Percentiles rank a stretch among this genome's conserved stretches.
Conservation (phyloP, 2,329 filamentous ascomycete genomes). For the Leptographium radiaticola region DNA sequence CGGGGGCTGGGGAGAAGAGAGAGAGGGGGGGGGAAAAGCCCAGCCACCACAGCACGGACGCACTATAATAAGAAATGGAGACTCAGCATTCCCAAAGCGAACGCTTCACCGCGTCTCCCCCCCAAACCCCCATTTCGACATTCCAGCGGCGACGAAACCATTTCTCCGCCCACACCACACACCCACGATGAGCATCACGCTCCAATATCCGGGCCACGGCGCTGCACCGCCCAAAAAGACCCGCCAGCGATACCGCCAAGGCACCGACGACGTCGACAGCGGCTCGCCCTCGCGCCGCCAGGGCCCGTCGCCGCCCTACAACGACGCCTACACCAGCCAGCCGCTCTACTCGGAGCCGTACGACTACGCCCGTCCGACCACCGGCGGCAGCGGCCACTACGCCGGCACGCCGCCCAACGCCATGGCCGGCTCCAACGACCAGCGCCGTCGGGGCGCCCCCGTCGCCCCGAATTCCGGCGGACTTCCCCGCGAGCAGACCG, state of each 20-base stretch:
- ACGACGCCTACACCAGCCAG: background rate
- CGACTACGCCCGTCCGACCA: background rate
- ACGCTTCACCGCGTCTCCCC: no score
- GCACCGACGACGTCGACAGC: background rate
- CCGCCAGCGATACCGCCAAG: background rate
- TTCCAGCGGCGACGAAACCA: background rate
- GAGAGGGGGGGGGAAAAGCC: no score
- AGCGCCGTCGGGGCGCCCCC: background rate
- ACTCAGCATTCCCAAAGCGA: no score
- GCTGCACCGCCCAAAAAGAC: slow-evolving; percentile 1
- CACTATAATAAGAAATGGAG: background rate
- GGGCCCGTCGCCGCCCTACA: background rate
- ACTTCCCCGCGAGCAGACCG: background rate
- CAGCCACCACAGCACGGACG: background rate
- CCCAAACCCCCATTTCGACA: no score
- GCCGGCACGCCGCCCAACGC: background rate
- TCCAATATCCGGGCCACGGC: background rate
- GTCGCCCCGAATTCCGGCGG: background rate
- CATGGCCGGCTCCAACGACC: no score
- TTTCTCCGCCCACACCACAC: no score
- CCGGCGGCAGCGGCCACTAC: background rate
- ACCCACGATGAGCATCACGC: background rate
- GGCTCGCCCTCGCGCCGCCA: background rate
- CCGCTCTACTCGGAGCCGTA: background rate
- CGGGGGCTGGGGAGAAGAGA: background rate